Conservation (phyloP, 495 filamentous ascomycete species). For the Aspergillus heteromorphus region DNA sequence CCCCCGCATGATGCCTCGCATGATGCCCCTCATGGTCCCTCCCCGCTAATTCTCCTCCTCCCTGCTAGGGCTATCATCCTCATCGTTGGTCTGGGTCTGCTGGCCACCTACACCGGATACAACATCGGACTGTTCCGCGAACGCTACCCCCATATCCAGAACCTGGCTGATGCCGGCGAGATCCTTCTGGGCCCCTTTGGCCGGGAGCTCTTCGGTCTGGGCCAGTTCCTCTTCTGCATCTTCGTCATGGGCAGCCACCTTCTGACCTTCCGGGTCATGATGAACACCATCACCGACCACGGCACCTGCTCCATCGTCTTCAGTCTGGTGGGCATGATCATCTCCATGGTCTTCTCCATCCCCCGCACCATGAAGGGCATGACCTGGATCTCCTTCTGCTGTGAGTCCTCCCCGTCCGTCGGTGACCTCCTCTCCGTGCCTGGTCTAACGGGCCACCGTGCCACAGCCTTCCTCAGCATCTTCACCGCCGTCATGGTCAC, state of each 20-base stretch:
- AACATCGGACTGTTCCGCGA: conserved; percentile 62
- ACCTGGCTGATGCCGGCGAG: conserved; percentile 1
- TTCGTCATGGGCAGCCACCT: conserved; percentile 2
- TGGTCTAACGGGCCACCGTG: neutral
- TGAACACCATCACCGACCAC: conserved; percentile 2
- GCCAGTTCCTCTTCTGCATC: conserved; percentile 3
- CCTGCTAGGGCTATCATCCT: conserved; percentile 51
- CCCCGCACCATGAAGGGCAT: conserved; percentile 3
- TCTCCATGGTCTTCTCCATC: neutral
- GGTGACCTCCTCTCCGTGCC: no score
- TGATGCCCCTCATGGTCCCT: neutral
- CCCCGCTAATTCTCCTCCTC: neutral
- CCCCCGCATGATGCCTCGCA: neutral
- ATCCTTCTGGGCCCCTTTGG: conserved; percentile 1
- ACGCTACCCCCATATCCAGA: conserved; percentile 38
- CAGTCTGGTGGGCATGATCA: neutral
- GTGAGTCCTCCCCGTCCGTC: neutral
- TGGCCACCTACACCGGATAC: conserved; percentile 72
- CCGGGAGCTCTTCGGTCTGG: neutral
- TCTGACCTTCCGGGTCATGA: conserved; percentile 1
- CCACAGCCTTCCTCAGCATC: conserved; percentile 47
- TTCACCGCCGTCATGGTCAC: conserved; percentile 61
- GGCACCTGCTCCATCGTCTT: conserved; percentile 1
- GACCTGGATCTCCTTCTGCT: neutral
- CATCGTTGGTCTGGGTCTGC: conserved; percentile 58